Evolutionary conservation across 2,329 filamentous ascomycete species (phyloP).

Genomic region (Neofusicoccum sp.): DNA sequence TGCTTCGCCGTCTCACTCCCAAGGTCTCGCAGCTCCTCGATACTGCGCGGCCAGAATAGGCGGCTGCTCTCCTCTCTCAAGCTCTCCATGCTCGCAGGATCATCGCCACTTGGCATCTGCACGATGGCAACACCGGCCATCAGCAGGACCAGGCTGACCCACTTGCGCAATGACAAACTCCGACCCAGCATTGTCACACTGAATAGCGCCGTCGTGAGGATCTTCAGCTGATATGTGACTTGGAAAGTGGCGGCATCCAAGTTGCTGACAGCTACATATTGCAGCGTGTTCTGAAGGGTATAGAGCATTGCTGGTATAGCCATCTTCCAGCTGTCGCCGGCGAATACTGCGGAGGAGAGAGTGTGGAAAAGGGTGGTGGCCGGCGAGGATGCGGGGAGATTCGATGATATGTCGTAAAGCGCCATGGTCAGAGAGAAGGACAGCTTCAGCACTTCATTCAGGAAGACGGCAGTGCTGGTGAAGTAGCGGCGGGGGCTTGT

Average conservation of each 20-base stretch:
- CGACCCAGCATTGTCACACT: constrained; percentile 75
- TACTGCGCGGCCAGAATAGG: constrained; percentile 71
- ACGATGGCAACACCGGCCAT: constrained; percentile 82
- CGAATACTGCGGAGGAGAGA: constrained; percentile 78
- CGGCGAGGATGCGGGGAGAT: constrained; percentile 73
- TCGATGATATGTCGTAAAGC: constrained; percentile 80
- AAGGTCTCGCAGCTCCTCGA: constrained; percentile 71
- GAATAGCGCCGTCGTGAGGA: constrained; percentile 85
- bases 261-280: constrained; percentile 89
- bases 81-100: constrained; percentile 54
- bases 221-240: constrained; percentile 91
- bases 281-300: constrained; percentile 87
- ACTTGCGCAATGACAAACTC: constrained; percentile 69
- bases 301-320: constrained; percentile 86
- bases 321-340: constrained; percentile 90
- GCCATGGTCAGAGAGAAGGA: constrained; percentile 82
- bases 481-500: constrained; percentile 83
- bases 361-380: constrained; percentile 77
- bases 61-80: constrained; percentile 58
- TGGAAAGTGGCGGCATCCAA: constrained; percentile 91
- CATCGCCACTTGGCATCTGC: constrained; percentile 66
- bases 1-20: constrained; percentile 51
- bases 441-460: constrained; percentile 90
- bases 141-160: constrained; percentile 76
- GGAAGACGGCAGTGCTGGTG: constrained; percentile 87